Percentiles rank a stretch among this genome's conserved stretches.
Evolutionary conservation across 2,329 filamentous ascomycete genomes (phyloP).

Genomic region (Colletotrichum australisinense): DNA sequence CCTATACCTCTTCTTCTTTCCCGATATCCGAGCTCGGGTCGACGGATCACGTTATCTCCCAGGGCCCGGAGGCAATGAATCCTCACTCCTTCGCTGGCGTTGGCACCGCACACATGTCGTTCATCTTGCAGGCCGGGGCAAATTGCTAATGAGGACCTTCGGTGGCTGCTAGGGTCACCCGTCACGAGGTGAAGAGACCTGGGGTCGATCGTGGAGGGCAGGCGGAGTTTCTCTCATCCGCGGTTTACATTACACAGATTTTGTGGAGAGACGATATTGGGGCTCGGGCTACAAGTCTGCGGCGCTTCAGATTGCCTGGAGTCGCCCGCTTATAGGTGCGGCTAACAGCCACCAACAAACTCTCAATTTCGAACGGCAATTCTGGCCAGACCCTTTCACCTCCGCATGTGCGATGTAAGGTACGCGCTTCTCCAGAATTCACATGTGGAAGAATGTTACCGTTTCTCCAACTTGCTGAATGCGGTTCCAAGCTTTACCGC

Average conservation of each 20-base stretch:
- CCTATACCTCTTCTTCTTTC: neutral
- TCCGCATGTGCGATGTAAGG: constrained; percentile 31
- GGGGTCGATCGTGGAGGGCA: constrained; percentile 19
- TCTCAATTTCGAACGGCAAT: neutral
- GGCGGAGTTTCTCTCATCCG: constrained; percentile 28
- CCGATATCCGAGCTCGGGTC: constrained; percentile 23
- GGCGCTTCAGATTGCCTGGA: constrained; percentile 31
- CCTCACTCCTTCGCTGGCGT: neutral
- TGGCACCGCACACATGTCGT: constrained; percentile 1
- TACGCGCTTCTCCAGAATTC: constrained; percentile 30
- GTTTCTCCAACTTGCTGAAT: constrained; percentile 4
- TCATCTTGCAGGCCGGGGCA: constrained; percentile 9
- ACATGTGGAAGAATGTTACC: constrained; percentile 20
- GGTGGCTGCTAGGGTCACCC: neutral
- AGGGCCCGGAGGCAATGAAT: constrained; percentile 1
- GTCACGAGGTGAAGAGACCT: neutral
- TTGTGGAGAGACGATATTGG: constrained; percentile 27
- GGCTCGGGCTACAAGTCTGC: constrained; percentile 26
- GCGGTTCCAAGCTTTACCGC: constrained; percentile 20
- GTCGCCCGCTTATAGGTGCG: constrained; percentile 27
- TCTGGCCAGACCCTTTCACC: constrained; percentile 11
- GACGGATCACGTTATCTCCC: constrained; percentile 1
- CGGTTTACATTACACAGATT: neutral
- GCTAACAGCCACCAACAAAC: constrained; percentile 16
- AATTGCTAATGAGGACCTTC: constrained; percentile 12